A percentile compares a stretch with the other conserved stretches of the same genome.
Conservation (phyloP, 192 early-diverging fungal genomes). For the Helicostylum pulchrum region DNA sequence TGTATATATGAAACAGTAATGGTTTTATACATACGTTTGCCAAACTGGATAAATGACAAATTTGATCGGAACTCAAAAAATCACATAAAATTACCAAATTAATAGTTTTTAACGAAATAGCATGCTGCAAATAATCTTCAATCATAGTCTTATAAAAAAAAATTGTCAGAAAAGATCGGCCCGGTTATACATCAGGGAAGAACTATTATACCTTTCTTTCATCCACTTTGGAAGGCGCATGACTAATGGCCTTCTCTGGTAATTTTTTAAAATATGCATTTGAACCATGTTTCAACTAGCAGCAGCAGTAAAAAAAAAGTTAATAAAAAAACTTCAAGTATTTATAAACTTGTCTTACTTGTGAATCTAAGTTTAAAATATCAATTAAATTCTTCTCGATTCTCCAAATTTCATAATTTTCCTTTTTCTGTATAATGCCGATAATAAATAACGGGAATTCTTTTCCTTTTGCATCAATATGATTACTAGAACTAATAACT, state of each 20-base stretch:
- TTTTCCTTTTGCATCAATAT: neutral
- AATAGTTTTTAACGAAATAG: conserved; percentile 51
- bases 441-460: conserved; percentile 45
- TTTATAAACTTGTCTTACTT: conserved; percentile 41
- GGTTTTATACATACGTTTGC: conserved; percentile 28
- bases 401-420: conserved; percentile 63
- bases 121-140: conserved; percentile 78
- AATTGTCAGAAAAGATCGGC: neutral
- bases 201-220: conserved; percentile 59
- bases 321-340: neutral
- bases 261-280: conserved; percentile 62
- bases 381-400: conserved; percentile 84
- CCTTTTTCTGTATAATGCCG: conserved; percentile 33
- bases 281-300: neutral
- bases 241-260: conserved; percentile 83
- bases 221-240: conserved; percentile 82
- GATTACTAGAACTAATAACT: no score
- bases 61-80: conserved; percentile 71
- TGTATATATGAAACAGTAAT: neutral
- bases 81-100: conserved; percentile 62
- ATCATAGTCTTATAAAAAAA: conserved; percentile 29
- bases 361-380: conserved; percentile 73
- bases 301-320: neutral
- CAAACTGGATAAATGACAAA: neutral
- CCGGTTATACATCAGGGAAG: neutral